Conservation (phyloP, 2,329 filamentous ascomycete species). For the Aspergillus flavus region DNA sequence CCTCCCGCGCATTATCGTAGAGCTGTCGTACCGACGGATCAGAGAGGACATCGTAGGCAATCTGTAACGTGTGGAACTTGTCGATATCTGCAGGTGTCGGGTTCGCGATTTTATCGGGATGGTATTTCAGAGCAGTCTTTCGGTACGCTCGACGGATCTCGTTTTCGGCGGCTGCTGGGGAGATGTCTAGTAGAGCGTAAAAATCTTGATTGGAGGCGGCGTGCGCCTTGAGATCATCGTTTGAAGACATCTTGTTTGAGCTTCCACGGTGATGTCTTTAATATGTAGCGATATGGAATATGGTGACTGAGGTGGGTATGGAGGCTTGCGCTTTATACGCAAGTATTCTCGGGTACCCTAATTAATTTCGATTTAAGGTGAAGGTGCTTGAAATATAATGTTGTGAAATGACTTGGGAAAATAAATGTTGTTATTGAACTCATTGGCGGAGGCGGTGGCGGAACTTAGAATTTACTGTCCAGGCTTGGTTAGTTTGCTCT, state of each 20-base stretch:
- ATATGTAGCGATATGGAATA: neutral
- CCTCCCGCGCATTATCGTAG: constrained; percentile 77
- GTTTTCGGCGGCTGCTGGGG: constrained; percentile 65
- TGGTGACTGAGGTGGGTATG: neutral
- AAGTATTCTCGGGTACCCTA: neutral
- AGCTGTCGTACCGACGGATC: constrained; percentile 70
- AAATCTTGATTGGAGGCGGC: constrained; percentile 69
- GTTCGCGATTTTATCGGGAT: constrained; percentile 85
- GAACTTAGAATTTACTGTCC: neutral
- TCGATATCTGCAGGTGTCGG: constrained; percentile 68
- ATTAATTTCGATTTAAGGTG: neutral
- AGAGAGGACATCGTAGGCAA: constrained; percentile 81
- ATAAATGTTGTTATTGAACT: constrained; percentile 8
- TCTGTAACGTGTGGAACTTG: constrained; percentile 82
- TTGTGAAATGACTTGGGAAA: constrained; percentile 3
- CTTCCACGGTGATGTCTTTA: neutral
- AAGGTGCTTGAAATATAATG: neutral
- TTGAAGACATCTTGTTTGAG: constrained; percentile 33
- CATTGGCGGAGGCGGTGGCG: constrained; percentile 9
- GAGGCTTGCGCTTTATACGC: neutral
- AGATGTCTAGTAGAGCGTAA: constrained; percentile 73
- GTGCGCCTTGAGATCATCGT: constrained; percentile 56
- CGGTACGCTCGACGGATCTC: constrained; percentile 84
- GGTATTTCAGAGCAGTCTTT: constrained; percentile 83
- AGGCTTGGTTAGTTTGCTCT: neutral